These are phyloP conservation scores for Hymenoscyphus scutula DNA, from an alignment of 2,329 filamentous ascomycete species.

Conservation along the genomic window DNA sequence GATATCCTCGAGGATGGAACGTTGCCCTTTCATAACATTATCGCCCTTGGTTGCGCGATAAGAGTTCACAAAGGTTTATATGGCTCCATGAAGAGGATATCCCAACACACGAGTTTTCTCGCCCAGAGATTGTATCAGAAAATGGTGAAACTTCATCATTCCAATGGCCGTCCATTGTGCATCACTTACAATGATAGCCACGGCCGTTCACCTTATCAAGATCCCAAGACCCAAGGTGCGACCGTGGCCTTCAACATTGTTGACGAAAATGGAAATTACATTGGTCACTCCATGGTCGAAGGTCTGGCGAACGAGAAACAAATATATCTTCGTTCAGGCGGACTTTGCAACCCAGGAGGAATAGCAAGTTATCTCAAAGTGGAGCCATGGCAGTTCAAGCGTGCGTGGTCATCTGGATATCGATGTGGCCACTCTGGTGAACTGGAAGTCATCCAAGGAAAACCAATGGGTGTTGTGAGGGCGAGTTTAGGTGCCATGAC, in stretches of 20 bases:
- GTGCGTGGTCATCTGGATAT: constrained; percentile 80
- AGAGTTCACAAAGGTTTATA: constrained; percentile 67
- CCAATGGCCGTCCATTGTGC: constrained; percentile 48
- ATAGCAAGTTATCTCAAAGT: constrained; percentile 69
- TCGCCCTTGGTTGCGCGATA: constrained; percentile 75
- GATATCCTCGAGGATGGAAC: constrained; percentile 88
- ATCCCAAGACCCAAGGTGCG: constrained; percentile 54
- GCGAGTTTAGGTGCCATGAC: constrained; percentile 90
- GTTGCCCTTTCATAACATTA: constrained; percentile 82
- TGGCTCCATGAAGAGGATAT: constrained; percentile 65
- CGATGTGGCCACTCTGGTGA: constrained; percentile 83
- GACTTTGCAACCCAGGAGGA: constrained; percentile 87
- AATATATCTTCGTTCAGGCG: constrained; percentile 83
- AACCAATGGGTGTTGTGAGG: constrained; percentile 82
- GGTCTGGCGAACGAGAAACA: constrained; percentile 76
- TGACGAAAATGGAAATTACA: constrained; percentile 67
- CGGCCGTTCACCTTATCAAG: constrained; percentile 31
- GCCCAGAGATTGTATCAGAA: constrained; percentile 55
- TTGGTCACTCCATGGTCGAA: constrained; percentile 79
- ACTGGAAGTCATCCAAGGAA: constrained; percentile 64
- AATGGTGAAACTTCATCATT: constrained; percentile 61
- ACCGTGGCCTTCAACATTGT: constrained; percentile 80
- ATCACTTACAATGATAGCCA: constrained; percentile 35
- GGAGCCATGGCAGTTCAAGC: constrained; percentile 75
- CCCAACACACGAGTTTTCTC: constrained; percentile 68